phyloP scores from a whole-genome alignment of 805 yeast species.

The Yueomyces sp. region DNA sequence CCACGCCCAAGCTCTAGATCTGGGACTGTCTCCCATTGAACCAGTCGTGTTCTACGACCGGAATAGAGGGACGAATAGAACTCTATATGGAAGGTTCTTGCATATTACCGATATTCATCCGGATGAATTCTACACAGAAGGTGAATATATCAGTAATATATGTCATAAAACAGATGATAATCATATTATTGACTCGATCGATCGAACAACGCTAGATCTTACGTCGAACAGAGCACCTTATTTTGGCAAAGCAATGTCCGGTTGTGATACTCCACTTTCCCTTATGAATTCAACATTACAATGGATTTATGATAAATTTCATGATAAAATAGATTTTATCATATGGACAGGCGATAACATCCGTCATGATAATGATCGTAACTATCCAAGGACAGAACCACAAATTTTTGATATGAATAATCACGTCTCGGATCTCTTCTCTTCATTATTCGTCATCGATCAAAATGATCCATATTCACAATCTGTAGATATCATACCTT shows the following conservation, averaged over 20 bases:
- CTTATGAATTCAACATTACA: conserved; percentile 48
- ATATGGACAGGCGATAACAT: conserved; percentile 89
- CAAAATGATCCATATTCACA: conserved; percentile 30
- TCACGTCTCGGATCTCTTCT: conserved; percentile 38
- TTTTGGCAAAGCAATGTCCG: conserved; percentile 62
- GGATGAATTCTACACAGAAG: conserved; percentile 49
- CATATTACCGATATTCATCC: conserved; percentile 85
- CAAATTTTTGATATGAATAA: conserved; percentile 61
- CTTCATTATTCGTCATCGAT: conserved; percentile 37
- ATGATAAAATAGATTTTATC: conserved; percentile 70
- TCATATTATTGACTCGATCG: too few relatives aligned
- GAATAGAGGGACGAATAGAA: conserved; percentile 7
- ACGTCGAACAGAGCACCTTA: conserved; percentile 33
- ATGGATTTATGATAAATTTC: conserved; percentile 53
- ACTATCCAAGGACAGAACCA: conserved; percentile 56
- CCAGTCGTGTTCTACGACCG: conserved; percentile 20
- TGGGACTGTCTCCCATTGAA: conserved; percentile 30
- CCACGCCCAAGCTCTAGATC: not conserved
- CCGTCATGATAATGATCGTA: conserved; percentile 72
- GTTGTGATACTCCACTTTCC: conserved; percentile 64
- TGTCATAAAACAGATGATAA: conserved; percentile 35
- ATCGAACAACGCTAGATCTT: conserved; percentile 1
- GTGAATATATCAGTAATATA: conserved; percentile 31
- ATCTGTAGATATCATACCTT: conserved; percentile 45
- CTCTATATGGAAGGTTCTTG: conserved; percentile 62